These are phyloP conservation scores for Blastomyces emzantsi DNA, from an alignment of 2,329 filamentous ascomycete species.

Conservation along the genomic window DNA sequence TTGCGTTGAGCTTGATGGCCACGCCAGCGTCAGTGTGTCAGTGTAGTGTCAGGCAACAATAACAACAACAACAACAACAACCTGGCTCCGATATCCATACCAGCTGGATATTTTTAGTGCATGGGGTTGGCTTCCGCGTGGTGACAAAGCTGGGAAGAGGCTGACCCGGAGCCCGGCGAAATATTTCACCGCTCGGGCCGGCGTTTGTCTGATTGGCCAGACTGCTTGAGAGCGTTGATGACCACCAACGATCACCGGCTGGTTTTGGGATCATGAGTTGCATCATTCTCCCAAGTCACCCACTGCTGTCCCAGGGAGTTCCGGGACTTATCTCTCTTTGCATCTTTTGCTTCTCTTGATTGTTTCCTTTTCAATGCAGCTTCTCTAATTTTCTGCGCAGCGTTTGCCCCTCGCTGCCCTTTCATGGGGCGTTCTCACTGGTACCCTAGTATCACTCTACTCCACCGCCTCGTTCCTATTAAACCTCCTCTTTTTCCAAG, in stretches of 20 bases:
- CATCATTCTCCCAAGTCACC: constrained; percentile 6
- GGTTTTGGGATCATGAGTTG: constrained; percentile 6
- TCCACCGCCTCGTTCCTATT: neutral
- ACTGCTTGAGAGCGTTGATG: neutral
- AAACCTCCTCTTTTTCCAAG: too few species aligned
- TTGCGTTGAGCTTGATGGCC: neutral
- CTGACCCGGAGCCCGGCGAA: neutral
- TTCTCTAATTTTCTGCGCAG: constrained; percentile 3
- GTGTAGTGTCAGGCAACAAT: neutral
- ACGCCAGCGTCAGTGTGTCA: neutral
- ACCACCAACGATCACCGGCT: neutral
- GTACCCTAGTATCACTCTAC: neutral
- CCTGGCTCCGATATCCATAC: neutral
- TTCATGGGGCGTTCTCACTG: constrained; percentile 5
- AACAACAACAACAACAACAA: neutral
- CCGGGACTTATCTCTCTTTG: neutral
- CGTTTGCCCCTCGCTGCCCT: constrained; percentile 6
- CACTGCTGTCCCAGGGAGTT: neutral
- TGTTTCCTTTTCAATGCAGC: constrained; percentile 6
- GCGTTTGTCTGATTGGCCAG: constrained; percentile 3
- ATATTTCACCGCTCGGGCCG: neutral
- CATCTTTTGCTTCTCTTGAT: constrained; percentile 1
- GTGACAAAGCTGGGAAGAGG: neutral
- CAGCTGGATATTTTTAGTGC: neutral
- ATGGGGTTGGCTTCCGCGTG: neutral